Percentiles rank a stretch among this genome's conserved stretches.
Evolutionary conservation across 768 basidiomycete species (phyloP).

Genomic region (Tylopilus vinaceipallidus): DNA sequence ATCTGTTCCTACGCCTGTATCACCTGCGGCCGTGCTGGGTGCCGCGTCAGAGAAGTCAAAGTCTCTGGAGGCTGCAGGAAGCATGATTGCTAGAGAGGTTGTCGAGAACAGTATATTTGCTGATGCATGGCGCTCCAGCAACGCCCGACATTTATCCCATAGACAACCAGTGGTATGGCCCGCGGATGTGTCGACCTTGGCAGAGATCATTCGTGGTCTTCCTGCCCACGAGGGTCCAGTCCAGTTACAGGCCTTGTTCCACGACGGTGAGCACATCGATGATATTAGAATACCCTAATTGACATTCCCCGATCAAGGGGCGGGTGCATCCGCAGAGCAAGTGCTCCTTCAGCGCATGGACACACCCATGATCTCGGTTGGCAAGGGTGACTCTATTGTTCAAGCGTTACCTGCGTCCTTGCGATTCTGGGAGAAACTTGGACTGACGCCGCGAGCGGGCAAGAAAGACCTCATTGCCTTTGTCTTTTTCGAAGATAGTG

Average conservation of each 20-base stretch:
- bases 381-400: slow-evolving; percentile 67
- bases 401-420: slow-evolving; percentile 68
- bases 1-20: slow-evolving; percentile 82
- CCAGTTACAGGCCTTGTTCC: slow-evolving; percentile 45
- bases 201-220: slow-evolving; percentile 36
- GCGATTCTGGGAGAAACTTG: slow-evolving; percentile 85
- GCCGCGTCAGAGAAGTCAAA: slow-evolving; percentile 63
- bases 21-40: slow-evolving; percentile 70
- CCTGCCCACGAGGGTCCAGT: slow-evolving; percentile 40
- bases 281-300: background rate
- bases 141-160: slow-evolving; percentile 14
- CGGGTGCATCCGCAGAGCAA: slow-evolving; percentile 1
- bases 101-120: slow-evolving; percentile 75
- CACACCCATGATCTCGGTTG: slow-evolving; percentile 60
- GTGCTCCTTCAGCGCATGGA: slow-evolving; percentile 37
- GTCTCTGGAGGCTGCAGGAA: slow-evolving; percentile 65
- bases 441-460: slow-evolving; percentile 67
- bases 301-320: slow-evolving; percentile 1
- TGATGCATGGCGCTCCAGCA: slow-evolving; percentile 57
- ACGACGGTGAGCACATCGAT: slow-evolving; percentile 28
- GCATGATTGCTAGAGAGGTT: slow-evolving; percentile 60
- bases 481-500: slow-evolving; percentile 65
- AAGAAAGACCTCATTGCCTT: slow-evolving; percentile 68
- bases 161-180: slow-evolving; percentile 49
- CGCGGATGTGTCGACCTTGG: slow-evolving; percentile 49